Conservation (phyloP, 441 rosid species). For the Arabidopsis hybrid region DNA sequence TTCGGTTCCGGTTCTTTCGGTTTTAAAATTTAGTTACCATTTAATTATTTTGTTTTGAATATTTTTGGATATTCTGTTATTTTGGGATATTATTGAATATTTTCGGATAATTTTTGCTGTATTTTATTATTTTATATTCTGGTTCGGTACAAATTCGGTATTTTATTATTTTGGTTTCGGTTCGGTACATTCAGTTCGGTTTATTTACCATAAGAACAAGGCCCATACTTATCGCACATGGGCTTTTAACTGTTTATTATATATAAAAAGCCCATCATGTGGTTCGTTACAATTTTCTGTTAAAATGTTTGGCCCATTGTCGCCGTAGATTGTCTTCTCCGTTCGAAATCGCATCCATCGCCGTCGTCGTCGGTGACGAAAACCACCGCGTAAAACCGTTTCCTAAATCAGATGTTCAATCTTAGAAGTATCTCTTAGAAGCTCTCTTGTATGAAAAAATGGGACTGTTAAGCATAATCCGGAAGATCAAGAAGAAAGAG, state of each 20-base stretch:
- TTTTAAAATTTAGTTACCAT: no score
- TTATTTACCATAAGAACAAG: neutral
- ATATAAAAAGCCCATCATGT: neutral
- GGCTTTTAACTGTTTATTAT: neutral
- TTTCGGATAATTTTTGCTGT: no score
- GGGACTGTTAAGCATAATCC: slow-evolving; percentile 89
- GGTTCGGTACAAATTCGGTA: no score
- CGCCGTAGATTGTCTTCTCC: neutral
- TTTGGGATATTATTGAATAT: no score
- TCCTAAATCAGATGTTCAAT: neutral
- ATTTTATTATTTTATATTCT: no score
- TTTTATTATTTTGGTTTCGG: no score
- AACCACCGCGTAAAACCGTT: neutral
- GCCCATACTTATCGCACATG: neutral
- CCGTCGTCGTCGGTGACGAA: slow-evolving; percentile 8
- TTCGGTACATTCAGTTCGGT: no score
- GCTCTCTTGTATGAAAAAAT: slow-evolving; percentile 42
- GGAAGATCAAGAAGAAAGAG: slow-evolving; percentile 94
- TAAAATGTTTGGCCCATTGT: neutral
- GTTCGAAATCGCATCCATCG: slow-evolving; percentile 4
- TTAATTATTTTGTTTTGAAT: no score
- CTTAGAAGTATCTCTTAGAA: neutral
- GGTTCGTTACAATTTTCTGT: neutral
- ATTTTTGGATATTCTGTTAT: no score
- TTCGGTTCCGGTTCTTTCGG: no score